Evolutionary conservation across 371 early-diverging fungal genomes (phyloP).

Genomic region (Rhizomucor pusillus): DNA sequence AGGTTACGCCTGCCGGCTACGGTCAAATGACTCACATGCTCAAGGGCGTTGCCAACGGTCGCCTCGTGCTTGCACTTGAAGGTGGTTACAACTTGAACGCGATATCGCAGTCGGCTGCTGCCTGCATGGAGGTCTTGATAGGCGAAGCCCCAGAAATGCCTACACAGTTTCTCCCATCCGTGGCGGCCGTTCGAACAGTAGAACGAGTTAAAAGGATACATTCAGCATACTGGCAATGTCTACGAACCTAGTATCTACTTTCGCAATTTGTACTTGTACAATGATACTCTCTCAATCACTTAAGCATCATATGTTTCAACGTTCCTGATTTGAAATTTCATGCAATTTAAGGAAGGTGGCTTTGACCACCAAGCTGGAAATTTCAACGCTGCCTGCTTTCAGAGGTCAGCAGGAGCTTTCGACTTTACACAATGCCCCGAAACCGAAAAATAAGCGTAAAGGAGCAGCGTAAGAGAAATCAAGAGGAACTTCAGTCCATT

Average conservation of each 20-base stretch:
- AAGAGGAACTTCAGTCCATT: constrained; percentile 29
- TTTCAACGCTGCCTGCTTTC: too few species aligned
- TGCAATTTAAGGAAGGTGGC: too few species aligned
- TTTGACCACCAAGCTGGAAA: too few species aligned
- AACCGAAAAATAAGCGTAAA: neutral
- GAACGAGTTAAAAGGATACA: constrained; percentile 48
- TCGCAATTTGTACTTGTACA: too few species aligned
- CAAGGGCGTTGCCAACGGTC: constrained; percentile 66
- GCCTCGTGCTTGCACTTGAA: constrained; percentile 76
- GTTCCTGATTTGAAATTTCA: too few species aligned
- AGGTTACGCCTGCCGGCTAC: constrained; percentile 81
- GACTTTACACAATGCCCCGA: too few species aligned
- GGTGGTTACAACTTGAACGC: constrained; percentile 84
- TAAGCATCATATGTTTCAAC: too few species aligned
- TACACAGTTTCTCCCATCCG: constrained; percentile 30
- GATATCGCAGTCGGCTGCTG: constrained; percentile 71
- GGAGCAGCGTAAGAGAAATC: constrained; percentile 13
- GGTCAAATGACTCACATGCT: constrained; percentile 86
- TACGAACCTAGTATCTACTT: neutral
- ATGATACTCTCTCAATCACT: too few species aligned
- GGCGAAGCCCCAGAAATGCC: constrained; percentile 54
- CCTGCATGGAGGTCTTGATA: constrained; percentile 72
- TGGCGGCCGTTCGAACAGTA: constrained; percentile 46
- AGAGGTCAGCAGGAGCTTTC: too few species aligned
- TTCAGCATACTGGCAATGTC: constrained; percentile 47